Percentiles rank a stretch among this genome's conserved stretches.
phyloP scores from a whole-genome alignment of 192 early-diverging fungal species.

The Coemansia sp. region DNA sequence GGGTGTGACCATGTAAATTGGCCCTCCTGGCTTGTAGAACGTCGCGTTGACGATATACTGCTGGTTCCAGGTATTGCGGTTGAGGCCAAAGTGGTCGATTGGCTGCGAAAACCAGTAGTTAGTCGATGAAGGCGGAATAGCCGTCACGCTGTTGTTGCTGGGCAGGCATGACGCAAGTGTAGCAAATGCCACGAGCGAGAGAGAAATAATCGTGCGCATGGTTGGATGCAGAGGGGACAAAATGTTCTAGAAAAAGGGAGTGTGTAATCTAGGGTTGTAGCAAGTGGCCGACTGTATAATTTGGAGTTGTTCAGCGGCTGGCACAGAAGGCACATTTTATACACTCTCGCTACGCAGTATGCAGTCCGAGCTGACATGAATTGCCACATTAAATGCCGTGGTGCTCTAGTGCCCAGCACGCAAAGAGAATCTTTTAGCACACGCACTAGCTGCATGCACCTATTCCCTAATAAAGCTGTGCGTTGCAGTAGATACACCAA shows the following conservation, averaged over 20 bases:
- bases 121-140: slow-evolving; percentile 25
- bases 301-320: neutral
- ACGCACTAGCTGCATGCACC: neutral
- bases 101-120: slow-evolving; percentile 38
- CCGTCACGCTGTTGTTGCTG: neutral
- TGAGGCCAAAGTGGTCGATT: slow-evolving; percentile 37
- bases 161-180: slow-evolving; percentile 19
- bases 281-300: neutral
- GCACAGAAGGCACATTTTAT: neutral
- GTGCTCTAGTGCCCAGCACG: neutral
- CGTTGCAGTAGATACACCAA: neutral
- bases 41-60: slow-evolving; percentile 40
- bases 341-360: neutral
- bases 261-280: neutral
- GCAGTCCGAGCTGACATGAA: neutral
- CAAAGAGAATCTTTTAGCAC: neutral
- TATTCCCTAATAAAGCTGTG: neutral
- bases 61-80: slow-evolving; percentile 30
- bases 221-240: neutral
- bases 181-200: slow-evolving; percentile 8
- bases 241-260: neutral
- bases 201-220: slow-evolving; percentile 4
- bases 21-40: slow-evolving; percentile 42
- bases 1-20: slow-evolving; percentile 35
- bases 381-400: neutral